Base-by-base conservation (phyloP, 768 basidiomycete genomes). In the Naematelia aurantialba region DNA sequence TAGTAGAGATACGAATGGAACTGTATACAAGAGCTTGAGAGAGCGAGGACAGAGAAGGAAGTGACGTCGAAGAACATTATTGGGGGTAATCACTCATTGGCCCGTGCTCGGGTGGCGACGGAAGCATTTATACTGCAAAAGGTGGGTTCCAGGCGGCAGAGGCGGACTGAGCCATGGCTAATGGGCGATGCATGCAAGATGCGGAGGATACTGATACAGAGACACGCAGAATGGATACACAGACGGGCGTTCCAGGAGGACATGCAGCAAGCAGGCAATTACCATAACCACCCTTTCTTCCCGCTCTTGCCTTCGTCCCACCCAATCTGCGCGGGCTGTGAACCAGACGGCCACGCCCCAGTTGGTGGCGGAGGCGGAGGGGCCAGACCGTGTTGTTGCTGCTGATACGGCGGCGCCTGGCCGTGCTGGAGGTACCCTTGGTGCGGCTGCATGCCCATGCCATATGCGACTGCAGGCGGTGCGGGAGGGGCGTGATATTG, bases 261-360 rank as follows among this genome's bases (percentile, higher is more conserved):
- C 13, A 46, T 27, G 12, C 4, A 14, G 19, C n/a, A 13, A 53
- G 42, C 5, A 4, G n/a, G 24, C 14, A 24, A 42, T 63, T 58
- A 67, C 62, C 59, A 55, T 34, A 26, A 61, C 66, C 66, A 59
- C 19, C 60, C 52, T 58, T 68, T 64, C 63, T 52, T 52, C 13
- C 55, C 48, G 58, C 65, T 64, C 63, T 52, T 52, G 13, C 62
- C 29, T 22, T 27, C 48, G 25, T 61, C 26, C 66, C 66, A 67
- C 4, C 60, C 59, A 26, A 67, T 67, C 56, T 61, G 59, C 39
- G 30, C 58, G 22, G 19, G 50, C 57, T 4, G 34, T 50, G 48
- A 39, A 8, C 34, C 34, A 39, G 34, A 39, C 8, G 34, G 34
- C 8, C 34, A n/a, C n/a, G 47, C 47, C 26, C 22, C 47, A n/a